These are phyloP conservation scores for Drosera spatulata DNA, from an alignment of 179 eudicot genomes.

Conservation along the genomic window DNA sequence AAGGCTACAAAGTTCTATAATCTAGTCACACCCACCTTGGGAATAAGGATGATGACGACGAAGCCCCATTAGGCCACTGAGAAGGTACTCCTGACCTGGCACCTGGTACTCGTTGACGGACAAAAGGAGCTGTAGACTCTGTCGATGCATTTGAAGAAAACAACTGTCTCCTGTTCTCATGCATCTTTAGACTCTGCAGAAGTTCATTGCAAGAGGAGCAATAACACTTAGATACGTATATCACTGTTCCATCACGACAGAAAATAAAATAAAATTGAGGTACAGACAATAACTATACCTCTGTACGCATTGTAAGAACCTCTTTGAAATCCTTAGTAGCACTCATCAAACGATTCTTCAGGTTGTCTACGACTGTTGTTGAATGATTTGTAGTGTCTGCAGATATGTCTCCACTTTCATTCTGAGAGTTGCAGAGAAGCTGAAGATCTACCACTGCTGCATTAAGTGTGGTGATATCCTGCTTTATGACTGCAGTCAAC, in stretches of 20 bases:
- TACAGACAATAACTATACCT: conserved; percentile 32
- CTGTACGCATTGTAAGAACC: conserved; percentile 92
- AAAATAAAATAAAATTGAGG: conserved; percentile 1
- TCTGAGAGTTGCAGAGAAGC: conserved; percentile 61
- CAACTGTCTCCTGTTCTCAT: conserved; percentile 76
- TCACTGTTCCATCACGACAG: not conserved
- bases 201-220: not conserved
- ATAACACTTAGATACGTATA: not conserved
- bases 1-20: no score
- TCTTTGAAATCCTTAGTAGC: conserved; percentile 94
- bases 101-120: conserved; percentile 83
- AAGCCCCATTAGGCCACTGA: conserved; percentile 74
- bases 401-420: conserved; percentile 64
- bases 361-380: conserved; percentile 85
- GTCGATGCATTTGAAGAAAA: conserved; percentile 64
- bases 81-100: conserved; percentile 48
- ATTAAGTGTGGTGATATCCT: conserved; percentile 91
- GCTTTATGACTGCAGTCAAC: conserved; percentile 88
- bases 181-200: conserved; percentile 79
- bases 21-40: conserved; percentile 36
- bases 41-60: conserved; percentile 61
- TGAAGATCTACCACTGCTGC: conserved; percentile 90
- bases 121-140: conserved; percentile 70
- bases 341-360: conserved; percentile 83
- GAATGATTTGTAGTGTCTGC: conserved; percentile 81